Conservation (phyloP, 371 early-diverging fungal species). For the Apophysomyces sp. region DNA sequence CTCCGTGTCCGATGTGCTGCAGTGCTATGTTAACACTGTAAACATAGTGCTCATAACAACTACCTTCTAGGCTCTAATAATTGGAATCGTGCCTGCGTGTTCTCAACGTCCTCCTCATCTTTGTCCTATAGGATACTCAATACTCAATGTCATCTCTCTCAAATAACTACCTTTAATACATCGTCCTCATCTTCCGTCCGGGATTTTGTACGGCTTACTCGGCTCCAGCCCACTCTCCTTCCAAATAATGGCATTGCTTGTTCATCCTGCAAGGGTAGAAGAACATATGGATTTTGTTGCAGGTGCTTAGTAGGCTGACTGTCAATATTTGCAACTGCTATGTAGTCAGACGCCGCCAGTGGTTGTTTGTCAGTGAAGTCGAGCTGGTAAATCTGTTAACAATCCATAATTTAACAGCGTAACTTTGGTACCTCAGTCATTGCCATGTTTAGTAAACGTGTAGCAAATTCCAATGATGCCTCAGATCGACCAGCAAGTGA, state of each 20-base stretch:
- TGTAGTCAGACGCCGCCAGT: slow-evolving; percentile 21
- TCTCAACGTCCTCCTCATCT: neutral
- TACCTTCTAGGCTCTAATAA: neutral
- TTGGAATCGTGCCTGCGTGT: neutral
- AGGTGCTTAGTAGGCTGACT: neutral
- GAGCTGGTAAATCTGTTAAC: slow-evolving; percentile 9
- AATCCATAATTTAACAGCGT: neutral
- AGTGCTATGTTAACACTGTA: neutral
- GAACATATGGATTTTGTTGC: neutral
- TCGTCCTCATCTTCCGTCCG: neutral
- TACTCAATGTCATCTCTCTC: neutral
- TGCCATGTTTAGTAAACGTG: slow-evolving; percentile 15
- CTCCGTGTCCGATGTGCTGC: neutral
- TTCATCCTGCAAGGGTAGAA: slow-evolving; percentile 33
- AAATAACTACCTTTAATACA: neutral
- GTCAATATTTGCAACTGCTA: slow-evolving; percentile 5
- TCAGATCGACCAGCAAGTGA: slow-evolving; percentile 18
- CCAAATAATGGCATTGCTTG: slow-evolving; percentile 24
- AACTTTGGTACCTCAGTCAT: slow-evolving; percentile 21
- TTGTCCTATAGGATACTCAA: neutral
- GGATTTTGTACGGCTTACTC: neutral
- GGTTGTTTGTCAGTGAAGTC: slow-evolving; percentile 16
- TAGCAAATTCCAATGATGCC: slow-evolving; percentile 22
- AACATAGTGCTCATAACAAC: neutral
- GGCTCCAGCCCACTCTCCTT: slow-evolving; percentile 30